Conservation (phyloP, 2,329 filamentous ascomycete species). For the Aaosphaeria pasadenensis region DNA sequence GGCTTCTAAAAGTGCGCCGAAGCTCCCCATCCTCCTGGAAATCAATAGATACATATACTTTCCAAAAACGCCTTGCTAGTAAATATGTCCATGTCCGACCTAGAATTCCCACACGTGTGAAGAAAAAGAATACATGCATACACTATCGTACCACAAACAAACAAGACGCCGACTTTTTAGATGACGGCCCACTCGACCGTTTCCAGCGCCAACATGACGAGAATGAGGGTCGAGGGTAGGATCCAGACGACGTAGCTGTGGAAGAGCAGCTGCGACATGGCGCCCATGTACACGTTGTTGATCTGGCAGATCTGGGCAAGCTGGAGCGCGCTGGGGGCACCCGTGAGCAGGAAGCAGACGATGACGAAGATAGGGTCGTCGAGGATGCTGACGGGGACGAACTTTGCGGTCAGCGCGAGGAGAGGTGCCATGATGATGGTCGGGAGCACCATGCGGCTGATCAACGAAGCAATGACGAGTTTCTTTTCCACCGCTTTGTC, state of each 20-base stretch:
- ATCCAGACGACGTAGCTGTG: conserved; percentile 99
- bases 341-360: conserved; percentile 93
- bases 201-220: conserved; percentile 89
- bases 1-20: too few species aligned
- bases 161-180: conserved; percentile 1
- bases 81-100: neutral
- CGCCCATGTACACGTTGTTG: conserved; percentile 91
- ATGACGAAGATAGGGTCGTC: conserved; percentile 98
- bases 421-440: conserved; percentile 90
- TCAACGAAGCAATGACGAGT: conserved; percentile 78
- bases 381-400: conserved; percentile 85
- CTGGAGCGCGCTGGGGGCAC: conserved; percentile 89
- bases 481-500: conserved; percentile 67
- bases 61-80: neutral
- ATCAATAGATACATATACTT: too few species aligned
- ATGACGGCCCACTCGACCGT: conserved; percentile 80
- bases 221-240: conserved; percentile 82
- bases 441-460: conserved; percentile 89
- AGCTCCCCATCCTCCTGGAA: too few species aligned
- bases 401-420: conserved; percentile 83
- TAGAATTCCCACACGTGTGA: neutral
- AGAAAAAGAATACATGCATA: neutral
- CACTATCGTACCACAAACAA: neutral
- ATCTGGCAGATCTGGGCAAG: conserved; percentile 98
- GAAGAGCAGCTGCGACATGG: conserved; percentile 90